Evolutionary conservation across 257 asterid species (phyloP), one percentile per base, ranked within the genome.

Genomic region (Paulownia fortunei): DNA sequence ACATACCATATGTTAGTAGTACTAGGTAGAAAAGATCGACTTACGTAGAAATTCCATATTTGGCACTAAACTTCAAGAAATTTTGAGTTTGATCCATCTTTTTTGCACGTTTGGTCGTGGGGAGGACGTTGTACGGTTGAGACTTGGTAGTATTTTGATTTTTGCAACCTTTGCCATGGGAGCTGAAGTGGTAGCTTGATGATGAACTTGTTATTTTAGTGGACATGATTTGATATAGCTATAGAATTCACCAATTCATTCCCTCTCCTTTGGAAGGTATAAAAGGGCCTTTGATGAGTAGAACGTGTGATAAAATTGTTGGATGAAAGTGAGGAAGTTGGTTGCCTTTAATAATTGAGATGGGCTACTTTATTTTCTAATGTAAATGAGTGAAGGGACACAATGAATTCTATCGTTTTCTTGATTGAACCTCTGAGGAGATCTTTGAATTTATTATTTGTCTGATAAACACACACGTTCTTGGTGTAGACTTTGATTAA

Each of bases 31-130:
- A 24, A 23, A 60, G 8, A 65, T 55, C 4, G 30, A 81, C 70
- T 69, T 51, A 85, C 84, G 41, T 67, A 39, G 49, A 77, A 58
- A 39, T 55, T 69, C 80, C 89, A 74, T 73, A 34, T 58, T 85
- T 75, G 19, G 78, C 58, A 26, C 71, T 59, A 65, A 39, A 80
- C 15, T 59, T 77, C 52, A 69, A 30, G 69, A 80, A 69, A 60
- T 23, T 16, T 13, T 32, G 79, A 44, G 74, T 9, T 23, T 49
- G 74, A 39, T 74, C 44, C 71, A 74, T 27, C 44, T 65, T 77
- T 47, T 39, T 30, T 12, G 55, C 62, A 10, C 42, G 69, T 8
- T 36, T 37, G 76, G 54, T 72, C 30, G 71, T 3, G 10, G 80
- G 72, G 55, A 41, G 72, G 47, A 47, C 15, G 26, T 37, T 21